Percentiles rank a stretch among this genome's conserved stretches.
These are phyloP conservation scores for Adansonia digitata DNA, from an alignment of 345 rosid genomes.

Conservation along the genomic window DNA sequence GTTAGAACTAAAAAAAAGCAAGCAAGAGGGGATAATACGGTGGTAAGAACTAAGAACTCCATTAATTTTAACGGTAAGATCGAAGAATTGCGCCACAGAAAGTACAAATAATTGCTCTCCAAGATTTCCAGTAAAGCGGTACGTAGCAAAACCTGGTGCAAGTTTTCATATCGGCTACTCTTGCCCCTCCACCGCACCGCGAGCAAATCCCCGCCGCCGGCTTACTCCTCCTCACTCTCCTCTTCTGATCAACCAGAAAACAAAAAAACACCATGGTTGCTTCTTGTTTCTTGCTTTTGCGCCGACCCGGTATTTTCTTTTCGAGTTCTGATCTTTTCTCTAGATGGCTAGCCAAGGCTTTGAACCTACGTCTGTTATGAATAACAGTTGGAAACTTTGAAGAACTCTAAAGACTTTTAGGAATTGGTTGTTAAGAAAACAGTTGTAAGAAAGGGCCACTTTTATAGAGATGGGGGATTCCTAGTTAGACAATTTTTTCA, in stretches of 20 bases:
- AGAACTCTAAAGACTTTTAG: background rate
- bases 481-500: no score
- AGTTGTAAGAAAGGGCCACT: no score
- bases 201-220: slow-evolving; percentile 92
- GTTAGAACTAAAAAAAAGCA: background rate
- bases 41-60: background rate
- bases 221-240: slow-evolving; percentile 63
- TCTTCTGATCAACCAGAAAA: slow-evolving; percentile 85
- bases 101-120: slow-evolving; percentile 83
- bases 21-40: background rate
- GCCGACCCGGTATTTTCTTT: background rate
- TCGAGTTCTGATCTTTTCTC: no score
- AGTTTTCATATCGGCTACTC: slow-evolving; percentile 93
- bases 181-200: slow-evolving; percentile 91
- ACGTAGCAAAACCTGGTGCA: slow-evolving; percentile 71
- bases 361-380: no score
- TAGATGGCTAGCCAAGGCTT: no score
- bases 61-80: slow-evolving; percentile 46
- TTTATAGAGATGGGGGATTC: no score
- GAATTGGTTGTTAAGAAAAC: background rate
- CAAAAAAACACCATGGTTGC: slow-evolving; percentile 61
- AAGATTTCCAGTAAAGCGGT: slow-evolving; percentile 79
- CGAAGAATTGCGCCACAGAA: slow-evolving; percentile 81
- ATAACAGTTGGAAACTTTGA: background rate
- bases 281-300: background rate